Percentiles rank a stretch among this genome's conserved stretches.
phyloP scores from a whole-genome alignment of 208 protist genomes.

The Leishmania tropica region DNA sequence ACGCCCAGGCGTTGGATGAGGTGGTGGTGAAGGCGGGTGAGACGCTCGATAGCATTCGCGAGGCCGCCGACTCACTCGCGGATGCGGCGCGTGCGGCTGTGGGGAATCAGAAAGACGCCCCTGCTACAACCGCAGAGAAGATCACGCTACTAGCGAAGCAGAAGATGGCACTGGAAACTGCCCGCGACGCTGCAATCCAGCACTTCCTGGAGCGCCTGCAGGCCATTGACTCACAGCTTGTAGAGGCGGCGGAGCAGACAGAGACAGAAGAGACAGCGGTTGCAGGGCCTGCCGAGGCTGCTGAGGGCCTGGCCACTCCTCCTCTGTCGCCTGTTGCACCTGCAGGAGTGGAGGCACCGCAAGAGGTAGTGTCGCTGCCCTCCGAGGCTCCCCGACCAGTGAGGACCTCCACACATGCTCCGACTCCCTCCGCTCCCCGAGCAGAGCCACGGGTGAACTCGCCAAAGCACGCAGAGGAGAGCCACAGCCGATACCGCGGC shows the following conservation, averaged over 20 bases:
- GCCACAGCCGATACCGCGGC: not conserved
- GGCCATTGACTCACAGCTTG: constrained; percentile 13
- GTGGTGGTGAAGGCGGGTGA: constrained; percentile 10
- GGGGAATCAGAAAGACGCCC: not conserved
- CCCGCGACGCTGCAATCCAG: not conserved
- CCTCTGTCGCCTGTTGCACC: not conserved
- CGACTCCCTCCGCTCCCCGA: not conserved
- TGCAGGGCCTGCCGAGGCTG: not conserved
- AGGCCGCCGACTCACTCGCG: constrained; percentile 1
- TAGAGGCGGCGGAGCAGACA: not conserved
- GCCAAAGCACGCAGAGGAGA: not conserved
- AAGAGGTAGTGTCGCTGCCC: not conserved
- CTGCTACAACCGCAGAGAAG: not conserved
- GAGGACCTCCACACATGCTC: not conserved
- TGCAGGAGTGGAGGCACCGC: not conserved
- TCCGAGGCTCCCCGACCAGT: not conserved
- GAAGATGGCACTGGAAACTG: constrained; percentile 1
- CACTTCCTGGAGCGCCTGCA: constrained; percentile 11
- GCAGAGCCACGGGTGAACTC: not conserved
- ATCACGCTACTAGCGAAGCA: not conserved
- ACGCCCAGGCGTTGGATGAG: constrained; percentile 5
- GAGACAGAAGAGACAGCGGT: not conserved
- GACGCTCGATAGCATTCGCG: constrained; percentile 21
- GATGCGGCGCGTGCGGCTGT: constrained; percentile 2
- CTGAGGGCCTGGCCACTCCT: not conserved